A percentile compares a stretch with the other conserved stretches of the same genome.
These are phyloP conservation scores for Pharnaceum exiguum DNA, from an alignment of 148 eudicot genomes.

Conservation along the genomic window DNA sequence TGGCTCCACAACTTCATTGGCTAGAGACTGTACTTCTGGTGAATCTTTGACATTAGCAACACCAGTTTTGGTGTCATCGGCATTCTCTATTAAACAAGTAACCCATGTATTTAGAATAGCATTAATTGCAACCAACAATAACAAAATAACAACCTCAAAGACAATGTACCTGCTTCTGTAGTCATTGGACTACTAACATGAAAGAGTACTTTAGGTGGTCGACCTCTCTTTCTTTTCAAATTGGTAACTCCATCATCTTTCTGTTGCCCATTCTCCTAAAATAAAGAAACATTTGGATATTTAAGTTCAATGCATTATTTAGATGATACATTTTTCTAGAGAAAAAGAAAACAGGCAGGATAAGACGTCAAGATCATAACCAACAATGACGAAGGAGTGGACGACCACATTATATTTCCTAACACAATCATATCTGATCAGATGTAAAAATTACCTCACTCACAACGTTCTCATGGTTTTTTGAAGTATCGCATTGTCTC, in stretches of 20 bases:
- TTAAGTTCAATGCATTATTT: too few relatives aligned
- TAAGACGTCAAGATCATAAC: too few relatives aligned
- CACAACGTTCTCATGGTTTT: conserved; percentile 10
- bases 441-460: conserved; percentile 11
- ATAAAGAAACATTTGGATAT: background rate
- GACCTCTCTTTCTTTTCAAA: conserved; percentile 58
- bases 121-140: background rate
- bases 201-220: conserved; percentile 41
- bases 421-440: background rate
- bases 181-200: conserved; percentile 19
- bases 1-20: conserved; percentile 20
- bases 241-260: conserved; percentile 23
- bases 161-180: conserved; percentile 24
- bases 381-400: too few relatives aligned
- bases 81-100: background rate
- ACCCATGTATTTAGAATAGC: conserved; percentile 1
- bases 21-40: conserved; percentile 7
- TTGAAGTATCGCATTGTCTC: conserved; percentile 7
- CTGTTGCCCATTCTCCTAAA: conserved; percentile 32
- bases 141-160: background rate
- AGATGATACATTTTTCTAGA: too few relatives aligned
- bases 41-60: conserved; percentile 16
- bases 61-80: conserved; percentile 8
- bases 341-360: too few relatives aligned
- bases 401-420: too few relatives aligned